A percentile compares a stretch with the other conserved stretches of the same genome.
phyloP scores from a whole-genome alignment of 2,329 filamentous ascomycete species.

The Fusarium virguliforme region DNA sequence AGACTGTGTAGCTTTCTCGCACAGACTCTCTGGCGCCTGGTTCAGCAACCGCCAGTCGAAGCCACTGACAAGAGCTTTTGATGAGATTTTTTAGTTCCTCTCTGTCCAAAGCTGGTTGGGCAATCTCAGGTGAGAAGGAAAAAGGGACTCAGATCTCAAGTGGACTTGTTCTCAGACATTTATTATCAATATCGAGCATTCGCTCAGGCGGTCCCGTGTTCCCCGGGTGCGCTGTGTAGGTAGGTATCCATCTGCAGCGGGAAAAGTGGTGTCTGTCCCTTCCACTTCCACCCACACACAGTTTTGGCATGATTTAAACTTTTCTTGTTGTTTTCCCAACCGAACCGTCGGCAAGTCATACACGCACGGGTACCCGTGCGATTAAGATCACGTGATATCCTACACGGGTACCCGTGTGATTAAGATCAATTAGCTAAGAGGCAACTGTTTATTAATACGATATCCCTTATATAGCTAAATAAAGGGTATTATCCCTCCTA shows the following conservation, averaged over 20 bases:
- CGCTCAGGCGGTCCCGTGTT: conserved; percentile 23
- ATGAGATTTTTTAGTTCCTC: conserved; percentile 7
- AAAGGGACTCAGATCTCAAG: conserved; percentile 3
- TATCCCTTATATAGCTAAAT: too few species aligned
- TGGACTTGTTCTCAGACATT: conserved; percentile 5
- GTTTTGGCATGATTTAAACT: conserved; percentile 5
- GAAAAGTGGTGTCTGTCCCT: background rate
- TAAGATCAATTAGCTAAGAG: too few species aligned
- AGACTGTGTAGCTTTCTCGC: conserved; percentile 8
- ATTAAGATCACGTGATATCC: too few species aligned
- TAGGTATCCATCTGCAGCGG: background rate
- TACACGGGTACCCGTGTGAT: too few species aligned
- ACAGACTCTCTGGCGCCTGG: conserved; percentile 7
- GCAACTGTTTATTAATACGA: too few species aligned
- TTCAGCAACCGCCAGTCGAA: conserved; percentile 12
- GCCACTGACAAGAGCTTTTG: conserved; percentile 2
- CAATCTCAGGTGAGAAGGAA: background rate
- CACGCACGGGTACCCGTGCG: too few species aligned
- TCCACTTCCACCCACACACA: background rate
- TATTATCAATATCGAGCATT: conserved; percentile 6
- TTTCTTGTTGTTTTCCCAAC: conserved; percentile 1
- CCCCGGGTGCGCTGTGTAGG: conserved; percentile 18
- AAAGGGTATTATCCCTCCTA: too few species aligned
- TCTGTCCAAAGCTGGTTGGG: background rate
- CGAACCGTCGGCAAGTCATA: too few species aligned